Evolutionary conservation across 129 eudicot genomes (phyloP), one percentile per base, ranked within the genome.

Genomic region (Cynara cardunculus): DNA sequence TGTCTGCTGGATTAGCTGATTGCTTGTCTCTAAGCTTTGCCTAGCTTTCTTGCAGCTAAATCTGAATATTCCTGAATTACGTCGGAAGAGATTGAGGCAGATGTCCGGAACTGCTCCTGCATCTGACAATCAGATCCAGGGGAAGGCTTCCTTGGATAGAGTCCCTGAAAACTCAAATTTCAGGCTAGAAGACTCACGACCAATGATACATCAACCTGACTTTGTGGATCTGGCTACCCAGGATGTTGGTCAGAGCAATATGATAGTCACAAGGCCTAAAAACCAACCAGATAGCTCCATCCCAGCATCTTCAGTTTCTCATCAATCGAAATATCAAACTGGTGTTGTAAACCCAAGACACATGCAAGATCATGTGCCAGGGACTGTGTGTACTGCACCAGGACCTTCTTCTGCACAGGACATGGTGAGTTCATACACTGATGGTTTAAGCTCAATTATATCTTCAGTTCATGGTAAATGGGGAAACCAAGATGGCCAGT

Each of bases 81-180:
- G 94, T 46, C 90, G 84, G 69, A 89, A 92, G 88, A 86, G 94
- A 88, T 49, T 89, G 68, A 81, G 88, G 69, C 88, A 87, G 74
- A 82, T 78, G 37, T 86, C 91, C 61, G 93, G 85, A 81, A 80
- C 78, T 79, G 75, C 80, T 35, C 73, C 86, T 22, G 80, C 87
- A 59, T 87, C 89, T 19, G 73, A 75, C 67, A 84, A 71, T 87
- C 82, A 72, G 68, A 77, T 44, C 71, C 86, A 83, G 69, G 93
- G 90, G 78, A 91, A 83, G 70, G 74, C 75, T 24, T 85, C 83
- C 39, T 26, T 82, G 10, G 92, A 87, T 73, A 79, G 92, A 77
- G 81, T 77, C 71, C 83, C 91, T 12, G 94, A 93, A 62, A 88
- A 74, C 75, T 90, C 96, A 69, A 78, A 62, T 74, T 78, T 21